phyloP scores from a whole-genome alignment of 106 monocot genomes.

The Dioscorea dumetorum region DNA sequence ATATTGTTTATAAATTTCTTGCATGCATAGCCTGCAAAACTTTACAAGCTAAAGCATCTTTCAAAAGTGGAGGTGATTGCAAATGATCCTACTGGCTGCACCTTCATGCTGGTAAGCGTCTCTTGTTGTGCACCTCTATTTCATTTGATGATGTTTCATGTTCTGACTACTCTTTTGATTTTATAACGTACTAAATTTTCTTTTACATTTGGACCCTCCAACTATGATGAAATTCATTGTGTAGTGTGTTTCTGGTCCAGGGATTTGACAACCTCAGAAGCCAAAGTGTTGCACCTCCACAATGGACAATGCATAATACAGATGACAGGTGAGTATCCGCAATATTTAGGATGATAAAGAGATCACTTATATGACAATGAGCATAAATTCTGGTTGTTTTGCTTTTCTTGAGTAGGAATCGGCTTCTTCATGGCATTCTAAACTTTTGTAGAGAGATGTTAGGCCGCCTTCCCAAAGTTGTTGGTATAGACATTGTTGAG shows the following conservation, averaged over 20 bases:
- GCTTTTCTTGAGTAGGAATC: constrained; percentile 47
- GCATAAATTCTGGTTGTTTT: no score
- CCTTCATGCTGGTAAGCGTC: constrained; percentile 76
- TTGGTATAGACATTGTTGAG: constrained; percentile 97
- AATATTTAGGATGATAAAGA: no score
- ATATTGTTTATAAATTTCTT: background rate
- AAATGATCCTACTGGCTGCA: constrained; percentile 90
- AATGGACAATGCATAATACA: constrained; percentile 93
- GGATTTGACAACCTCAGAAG: constrained; percentile 99
- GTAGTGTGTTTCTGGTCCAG: constrained; percentile 20
- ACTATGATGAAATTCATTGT: no score
- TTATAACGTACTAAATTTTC: no score
- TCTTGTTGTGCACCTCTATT: background rate
- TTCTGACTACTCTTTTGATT: background rate
- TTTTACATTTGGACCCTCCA: no score
- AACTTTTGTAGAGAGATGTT: constrained; percentile 89
- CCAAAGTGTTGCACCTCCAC: constrained; percentile 91
- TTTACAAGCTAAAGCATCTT: constrained; percentile 96
- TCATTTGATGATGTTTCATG: background rate
- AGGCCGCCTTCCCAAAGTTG: constrained; percentile 80
- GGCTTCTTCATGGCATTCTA: constrained; percentile 70
- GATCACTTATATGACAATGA: no score
- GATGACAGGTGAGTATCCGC: constrained; percentile 69
- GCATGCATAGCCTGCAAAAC: constrained; percentile 64
- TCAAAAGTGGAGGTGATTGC: constrained; percentile 81